Evolutionary conservation across 805 yeast genomes (phyloP), one percentile per base, ranked within the genome.

Genomic region (Tetrapisispora nanseiensis): DNA sequence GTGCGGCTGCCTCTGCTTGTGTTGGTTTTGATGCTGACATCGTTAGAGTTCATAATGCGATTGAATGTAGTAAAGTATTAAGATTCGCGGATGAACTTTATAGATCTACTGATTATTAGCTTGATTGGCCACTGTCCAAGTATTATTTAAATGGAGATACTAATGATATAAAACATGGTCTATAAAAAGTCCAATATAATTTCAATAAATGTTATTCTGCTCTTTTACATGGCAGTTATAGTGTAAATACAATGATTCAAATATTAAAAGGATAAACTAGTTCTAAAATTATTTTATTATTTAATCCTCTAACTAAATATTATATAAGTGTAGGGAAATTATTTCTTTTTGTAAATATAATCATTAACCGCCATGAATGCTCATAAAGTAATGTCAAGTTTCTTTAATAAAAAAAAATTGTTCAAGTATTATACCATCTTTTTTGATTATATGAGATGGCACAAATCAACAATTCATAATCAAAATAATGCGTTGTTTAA

Each of bases 21-120:
- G 72, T 86, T 29, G 80, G 81, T 11, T 79, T 75, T 51, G 80
- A 82, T 1, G 70, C 85, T 0, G 90, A 87, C 57, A 78, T 92
- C 18, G 84, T 90, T 1, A 68, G 98, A 36, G 95, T 89, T 3
- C 98, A 90, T 59, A 94, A 90, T 59, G 84, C 81, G 29, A 68
- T 63, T 46, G 81, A 75, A 45, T 76, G 74, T 49, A 56, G 62
- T 30, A 77, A 79, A 48, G 75, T 72, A 11, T 61, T 77, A 18
- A 61, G 67, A 21, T 68, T 82, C 49, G 86, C 86, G 3, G 95
- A 89, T 63, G 87, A 89, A 0, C 68, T 59, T 3, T 58, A 59
- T 44, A 33, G 40, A 29, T 16, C 33, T 6, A 19, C 27, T n/a
- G 3, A 20, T 10, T 3, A 24, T 23, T 34, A n/a, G n/a, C n/a